These are phyloP conservation scores for Primulina eburnea DNA, from an alignment of 257 asterid species.

Conservation along the genomic window DNA sequence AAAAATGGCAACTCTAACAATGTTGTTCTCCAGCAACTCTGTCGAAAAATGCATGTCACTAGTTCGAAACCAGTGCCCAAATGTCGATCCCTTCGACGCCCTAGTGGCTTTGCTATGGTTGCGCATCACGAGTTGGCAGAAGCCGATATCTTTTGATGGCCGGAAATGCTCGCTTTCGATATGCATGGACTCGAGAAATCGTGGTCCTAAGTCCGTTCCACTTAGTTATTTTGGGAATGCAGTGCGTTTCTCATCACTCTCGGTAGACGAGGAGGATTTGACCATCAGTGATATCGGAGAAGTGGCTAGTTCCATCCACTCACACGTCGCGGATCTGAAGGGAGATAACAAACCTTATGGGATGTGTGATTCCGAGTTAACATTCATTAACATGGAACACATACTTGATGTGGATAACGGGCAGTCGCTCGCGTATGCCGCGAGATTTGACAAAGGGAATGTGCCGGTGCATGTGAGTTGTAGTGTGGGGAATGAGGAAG, in stretches of 20 bases:
- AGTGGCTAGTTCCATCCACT: conserved; percentile 30
- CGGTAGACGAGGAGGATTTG: conserved; percentile 24
- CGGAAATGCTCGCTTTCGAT: conserved; percentile 29
- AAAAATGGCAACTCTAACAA: conserved; percentile 40
- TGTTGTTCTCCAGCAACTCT: conserved; percentile 37
- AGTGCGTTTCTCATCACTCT: conserved; percentile 31
- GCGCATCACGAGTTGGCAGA: conserved; percentile 22
- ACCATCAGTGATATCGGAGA: conserved; percentile 21
- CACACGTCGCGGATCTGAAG: conserved; percentile 22
- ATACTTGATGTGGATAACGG: conserved; percentile 26
- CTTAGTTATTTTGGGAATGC: conserved; percentile 54
- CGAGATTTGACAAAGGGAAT: conserved; percentile 40
- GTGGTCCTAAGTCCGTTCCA: conserved; percentile 22
- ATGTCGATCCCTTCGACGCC: conserved; percentile 53
- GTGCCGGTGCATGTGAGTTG: conserved; percentile 49
- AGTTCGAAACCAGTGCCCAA: conserved; percentile 36
- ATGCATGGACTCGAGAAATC: conserved; percentile 43
- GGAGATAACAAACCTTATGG: conserved; percentile 26
- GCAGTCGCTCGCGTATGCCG: conserved; percentile 32
- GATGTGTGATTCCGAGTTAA: conserved; percentile 36
- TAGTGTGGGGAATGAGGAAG: conserved; percentile 41
- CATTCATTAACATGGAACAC: conserved; percentile 41
- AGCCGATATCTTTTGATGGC: background rate
- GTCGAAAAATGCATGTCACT: conserved; percentile 32
- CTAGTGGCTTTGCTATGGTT: conserved; percentile 59